Evolutionary conservation across 2,329 filamentous ascomycete genomes (phyloP).

Genomic region (Epichloe hybrida): DNA sequence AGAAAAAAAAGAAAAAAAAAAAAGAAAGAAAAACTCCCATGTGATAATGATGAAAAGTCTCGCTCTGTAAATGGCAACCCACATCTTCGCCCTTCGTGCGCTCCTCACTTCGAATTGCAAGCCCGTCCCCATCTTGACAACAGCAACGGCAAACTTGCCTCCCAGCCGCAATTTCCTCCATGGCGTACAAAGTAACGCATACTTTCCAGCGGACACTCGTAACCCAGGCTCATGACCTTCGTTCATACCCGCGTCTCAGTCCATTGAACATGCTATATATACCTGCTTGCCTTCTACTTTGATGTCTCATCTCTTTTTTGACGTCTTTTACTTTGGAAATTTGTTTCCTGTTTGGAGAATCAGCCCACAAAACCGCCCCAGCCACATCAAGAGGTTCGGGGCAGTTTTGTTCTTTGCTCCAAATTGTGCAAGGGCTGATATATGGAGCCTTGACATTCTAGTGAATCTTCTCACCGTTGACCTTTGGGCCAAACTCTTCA

Average conservation of each 20-base stretch:
- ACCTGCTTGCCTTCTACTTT: not conserved
- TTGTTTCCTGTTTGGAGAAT: not conserved
- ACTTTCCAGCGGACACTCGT: not conserved
- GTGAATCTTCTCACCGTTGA: slow-evolving; percentile 28
- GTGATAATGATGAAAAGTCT: not conserved
- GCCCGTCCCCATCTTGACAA: not conserved
- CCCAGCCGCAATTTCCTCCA: not conserved
- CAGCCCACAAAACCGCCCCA: not conserved
- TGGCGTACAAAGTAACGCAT: not conserved
- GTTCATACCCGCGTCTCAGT: not conserved
- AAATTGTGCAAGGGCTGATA: not conserved
- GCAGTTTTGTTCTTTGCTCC: not conserved
- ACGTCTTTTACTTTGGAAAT: not conserved
- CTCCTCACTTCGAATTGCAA: not conserved
- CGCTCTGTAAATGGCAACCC: not conserved
- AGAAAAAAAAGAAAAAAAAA: not conserved
- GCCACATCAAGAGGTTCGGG: not conserved
- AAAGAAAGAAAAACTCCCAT: not conserved
- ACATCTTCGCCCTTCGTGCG: not conserved
- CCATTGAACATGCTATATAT: not conserved
- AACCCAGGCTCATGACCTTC: not conserved
- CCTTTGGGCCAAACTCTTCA: slow-evolving; percentile 25
- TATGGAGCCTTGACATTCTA: slow-evolving; percentile 2
- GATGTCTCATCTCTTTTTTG: not conserved
- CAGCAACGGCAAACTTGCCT: not conserved